phyloP scores from a whole-genome alignment of 2,329 filamentous ascomycete species.

The Pestalotiopsis fici region DNA sequence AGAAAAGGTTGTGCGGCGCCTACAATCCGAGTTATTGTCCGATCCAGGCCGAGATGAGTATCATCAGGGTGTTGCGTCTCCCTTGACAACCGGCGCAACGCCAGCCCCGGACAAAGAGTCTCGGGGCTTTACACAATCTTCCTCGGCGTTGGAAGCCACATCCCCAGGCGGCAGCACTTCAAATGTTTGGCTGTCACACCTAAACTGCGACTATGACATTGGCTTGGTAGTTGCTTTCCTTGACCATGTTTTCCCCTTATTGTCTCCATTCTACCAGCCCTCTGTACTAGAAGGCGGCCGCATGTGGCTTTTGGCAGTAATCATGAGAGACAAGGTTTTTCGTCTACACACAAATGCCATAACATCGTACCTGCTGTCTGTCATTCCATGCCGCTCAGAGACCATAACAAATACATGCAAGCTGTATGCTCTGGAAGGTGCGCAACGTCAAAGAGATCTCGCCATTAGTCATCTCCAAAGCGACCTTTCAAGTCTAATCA shows the following conservation, averaged over 20 bases:
- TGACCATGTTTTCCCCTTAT: slow-evolving; percentile 62
- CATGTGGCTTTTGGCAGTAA: slow-evolving; percentile 59
- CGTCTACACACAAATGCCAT: slow-evolving; percentile 52
- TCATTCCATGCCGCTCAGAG: neutral
- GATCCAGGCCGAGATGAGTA: neutral
- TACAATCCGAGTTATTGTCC: neutral
- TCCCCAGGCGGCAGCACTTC: neutral
- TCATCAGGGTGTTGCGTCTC: neutral
- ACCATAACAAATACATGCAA: neutral
- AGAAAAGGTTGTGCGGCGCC: slow-evolving; percentile 25
- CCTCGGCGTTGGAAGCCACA: neutral
- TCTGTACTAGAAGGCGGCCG: slow-evolving; percentile 56
- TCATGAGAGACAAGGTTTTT: slow-evolving; percentile 57
- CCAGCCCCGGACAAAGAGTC: neutral
- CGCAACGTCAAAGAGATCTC: neutral
- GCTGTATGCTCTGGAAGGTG: neutral
- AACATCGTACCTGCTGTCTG: neutral
- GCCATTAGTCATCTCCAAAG: neutral
- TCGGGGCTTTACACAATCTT: neutral
- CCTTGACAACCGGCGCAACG: neutral
- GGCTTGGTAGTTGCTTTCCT: slow-evolving; percentile 58
- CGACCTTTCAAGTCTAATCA: neutral
- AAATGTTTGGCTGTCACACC: neutral
- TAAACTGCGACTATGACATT: slow-evolving; percentile 18
- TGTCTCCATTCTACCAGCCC: slow-evolving; percentile 65